Conservation (phyloP, 306 rosid species). For the Vigna unguiculata region DNA sequence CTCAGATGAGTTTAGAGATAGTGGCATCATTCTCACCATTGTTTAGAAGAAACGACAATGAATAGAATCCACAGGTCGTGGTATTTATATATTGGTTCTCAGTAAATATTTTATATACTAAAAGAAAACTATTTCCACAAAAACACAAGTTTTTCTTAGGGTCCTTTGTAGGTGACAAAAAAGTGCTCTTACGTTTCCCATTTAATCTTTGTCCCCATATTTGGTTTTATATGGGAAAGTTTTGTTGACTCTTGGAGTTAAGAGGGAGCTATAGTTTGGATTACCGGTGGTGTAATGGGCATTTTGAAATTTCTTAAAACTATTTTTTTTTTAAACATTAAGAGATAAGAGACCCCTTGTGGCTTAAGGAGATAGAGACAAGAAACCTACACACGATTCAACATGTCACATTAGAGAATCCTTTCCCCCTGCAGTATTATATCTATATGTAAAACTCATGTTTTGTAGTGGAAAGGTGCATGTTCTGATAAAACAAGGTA, state of each 20-base stretch:
- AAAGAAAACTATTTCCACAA: background rate
- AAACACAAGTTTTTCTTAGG: background rate
- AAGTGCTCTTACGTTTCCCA: constrained; percentile 16
- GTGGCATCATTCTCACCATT: constrained; percentile 34
- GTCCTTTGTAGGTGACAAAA: constrained; percentile 25
- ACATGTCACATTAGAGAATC: constrained; percentile 2
- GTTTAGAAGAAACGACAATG: constrained; percentile 29
- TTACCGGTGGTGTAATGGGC: constrained; percentile 1
- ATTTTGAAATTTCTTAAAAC: constrained; percentile 26
- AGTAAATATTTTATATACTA: constrained; percentile 15
- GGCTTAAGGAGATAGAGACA: background rate
- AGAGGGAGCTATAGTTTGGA: background rate
- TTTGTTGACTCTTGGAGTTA: background rate
- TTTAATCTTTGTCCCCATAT: constrained; percentile 19
- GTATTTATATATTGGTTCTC: constrained; percentile 16
- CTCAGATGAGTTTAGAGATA: constrained; percentile 28
- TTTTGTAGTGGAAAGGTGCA: constrained; percentile 18
- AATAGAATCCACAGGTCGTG: constrained; percentile 21
- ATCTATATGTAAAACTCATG: constrained; percentile 19
- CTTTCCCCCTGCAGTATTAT: background rate
- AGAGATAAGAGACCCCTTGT: background rate
- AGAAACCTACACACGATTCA: background rate
- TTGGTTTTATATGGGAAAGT: constrained; percentile 5
- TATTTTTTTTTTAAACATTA: background rate
- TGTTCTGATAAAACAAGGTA: background rate